Conservation (phyloP, 148 eudicot genomes). For the Rhododendron mucronatum region DNA sequence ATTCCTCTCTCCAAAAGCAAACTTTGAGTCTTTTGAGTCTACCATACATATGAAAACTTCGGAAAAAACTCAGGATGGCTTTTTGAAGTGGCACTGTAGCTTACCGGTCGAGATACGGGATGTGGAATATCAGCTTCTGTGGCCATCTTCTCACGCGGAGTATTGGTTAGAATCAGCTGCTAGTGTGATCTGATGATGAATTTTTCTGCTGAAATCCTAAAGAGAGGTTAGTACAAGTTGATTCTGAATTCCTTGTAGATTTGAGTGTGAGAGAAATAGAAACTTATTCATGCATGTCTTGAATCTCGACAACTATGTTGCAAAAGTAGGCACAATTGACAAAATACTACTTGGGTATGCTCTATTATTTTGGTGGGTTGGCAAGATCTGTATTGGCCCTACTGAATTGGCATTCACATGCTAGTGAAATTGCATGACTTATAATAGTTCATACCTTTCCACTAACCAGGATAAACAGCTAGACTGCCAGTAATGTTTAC, state of each 20-base stretch:
- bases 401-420: constrained; percentile 18
- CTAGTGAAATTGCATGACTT: background rate
- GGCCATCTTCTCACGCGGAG: constrained; percentile 21
- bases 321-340: constrained; percentile 7
- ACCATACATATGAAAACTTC: background rate
- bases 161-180: background rate
- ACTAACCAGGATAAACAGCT: constrained; percentile 2
- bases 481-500: background rate
- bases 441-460: constrained; percentile 1
- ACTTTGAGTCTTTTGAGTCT: background rate
- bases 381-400: constrained; percentile 17
- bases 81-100: constrained; percentile 5
- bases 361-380: constrained; percentile 20
- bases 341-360: constrained; percentile 17
- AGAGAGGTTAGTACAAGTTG: constrained; percentile 8
- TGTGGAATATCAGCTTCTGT: constrained; percentile 26
- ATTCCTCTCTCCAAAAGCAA: background rate
- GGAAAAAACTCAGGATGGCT: background rate
- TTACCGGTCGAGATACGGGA: constrained; percentile 21
- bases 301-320: constrained; percentile 6
- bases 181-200: background rate
- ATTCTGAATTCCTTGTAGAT: background rate
- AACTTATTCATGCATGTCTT: background rate
- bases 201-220: background rate
- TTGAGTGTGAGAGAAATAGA: constrained; percentile 5